phyloP scores from a whole-genome alignment of 2,329 filamentous ascomycete species.

The Penicillium sp. region DNA sequence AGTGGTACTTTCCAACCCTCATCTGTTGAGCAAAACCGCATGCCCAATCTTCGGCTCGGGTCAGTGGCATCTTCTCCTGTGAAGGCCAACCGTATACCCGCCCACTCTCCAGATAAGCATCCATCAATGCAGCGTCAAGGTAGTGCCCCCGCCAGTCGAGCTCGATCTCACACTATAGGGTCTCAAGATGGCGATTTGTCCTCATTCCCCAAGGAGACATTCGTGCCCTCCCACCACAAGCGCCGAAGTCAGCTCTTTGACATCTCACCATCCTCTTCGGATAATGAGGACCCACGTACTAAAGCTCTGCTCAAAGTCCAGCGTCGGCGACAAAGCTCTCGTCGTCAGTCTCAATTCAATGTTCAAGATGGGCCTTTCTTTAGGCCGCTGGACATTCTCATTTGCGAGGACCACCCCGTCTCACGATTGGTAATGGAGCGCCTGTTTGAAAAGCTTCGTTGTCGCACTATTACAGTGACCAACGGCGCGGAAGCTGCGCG shows the following conservation, averaged over 20 bases:
- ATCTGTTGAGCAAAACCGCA: conserved; percentile 69
- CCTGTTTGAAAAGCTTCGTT: conserved; percentile 89
- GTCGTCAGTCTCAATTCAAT: conserved; percentile 87
- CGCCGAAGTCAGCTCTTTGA: conserved; percentile 93
- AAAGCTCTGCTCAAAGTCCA: conserved; percentile 91
- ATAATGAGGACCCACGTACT: conserved; percentile 91
- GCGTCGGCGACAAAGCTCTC: conserved; percentile 89
- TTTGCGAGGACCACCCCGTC: conserved; percentile 97
- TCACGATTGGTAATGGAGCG: conserved; percentile 99
- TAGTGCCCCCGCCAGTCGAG: conserved; percentile 65
- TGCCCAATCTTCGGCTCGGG: conserved; percentile 52
- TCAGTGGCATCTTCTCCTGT: conserved; percentile 58
- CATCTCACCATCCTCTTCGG: conserved; percentile 94
- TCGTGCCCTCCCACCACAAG: conserved; percentile 74
- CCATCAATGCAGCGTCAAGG: conserved; percentile 63
- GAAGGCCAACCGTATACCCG: conserved; percentile 43
- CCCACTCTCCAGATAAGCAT: conserved; percentile 61
- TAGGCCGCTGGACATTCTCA: conserved; percentile 86
- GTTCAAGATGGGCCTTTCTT: conserved; percentile 82
- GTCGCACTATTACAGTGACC: conserved; percentile 85
- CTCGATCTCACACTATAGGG: conserved; percentile 87
- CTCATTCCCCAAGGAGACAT: conserved; percentile 60
- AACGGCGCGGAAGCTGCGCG: conserved; percentile 90
- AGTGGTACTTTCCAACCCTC: conserved; percentile 68
- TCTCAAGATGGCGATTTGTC: conserved; percentile 87